Base-by-base conservation (phyloP, 371 early-diverging fungal genomes). In the Mucor velutinosus region DNA sequence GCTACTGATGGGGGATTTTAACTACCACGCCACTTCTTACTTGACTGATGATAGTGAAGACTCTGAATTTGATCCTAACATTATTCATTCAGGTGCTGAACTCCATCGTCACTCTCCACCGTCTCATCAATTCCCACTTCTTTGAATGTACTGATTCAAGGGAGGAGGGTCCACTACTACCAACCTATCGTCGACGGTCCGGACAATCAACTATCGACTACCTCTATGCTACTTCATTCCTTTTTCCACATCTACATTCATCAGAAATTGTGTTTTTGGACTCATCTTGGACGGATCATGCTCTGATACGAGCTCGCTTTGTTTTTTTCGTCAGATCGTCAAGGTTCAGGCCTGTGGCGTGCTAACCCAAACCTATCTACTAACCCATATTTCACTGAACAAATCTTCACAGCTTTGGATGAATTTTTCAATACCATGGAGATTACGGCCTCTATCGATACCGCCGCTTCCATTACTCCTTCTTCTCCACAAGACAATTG, bases 261-360 rank as follows among this genome's bases (percentile, higher is more conserved):
- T 57, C 65, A 19, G 12, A 25, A 5, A 39, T 57, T 23, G 23
- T 47, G 0, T 59, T 59, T 51, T n/a, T 66, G 39, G 32, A 47
- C 7, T 27, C 59, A 0, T 5, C 3, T 7, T 66, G 66, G 53
- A 66, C 66, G 0, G 66, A 66, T 37, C 66, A 66, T 51, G 53
- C 60, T 5, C 6, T 58, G 3, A 51, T 66, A 0, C 25, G 35
- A 4, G 7, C 25, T 30, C 15, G 10, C 25, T 66, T 66, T 10
- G 14, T 19, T 1, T 53, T 66, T 19, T 3, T n/a, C 35, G 0
- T 35, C 49, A 0, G 7, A 12, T 23, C 7, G 11, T 12, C 32
- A 49, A 23, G 62, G 51, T 1, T 10, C 49, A 4, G 51, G 65
- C 0, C 23, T 65, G 6, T 59, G 58, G 65, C 58, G 51, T 4